A percentile compares a stretch with the other conserved stretches of the same genome.
These are phyloP conservation scores for Candida sakaeoensis DNA, from an alignment of 805 yeast species.

Conservation along the genomic window DNA sequence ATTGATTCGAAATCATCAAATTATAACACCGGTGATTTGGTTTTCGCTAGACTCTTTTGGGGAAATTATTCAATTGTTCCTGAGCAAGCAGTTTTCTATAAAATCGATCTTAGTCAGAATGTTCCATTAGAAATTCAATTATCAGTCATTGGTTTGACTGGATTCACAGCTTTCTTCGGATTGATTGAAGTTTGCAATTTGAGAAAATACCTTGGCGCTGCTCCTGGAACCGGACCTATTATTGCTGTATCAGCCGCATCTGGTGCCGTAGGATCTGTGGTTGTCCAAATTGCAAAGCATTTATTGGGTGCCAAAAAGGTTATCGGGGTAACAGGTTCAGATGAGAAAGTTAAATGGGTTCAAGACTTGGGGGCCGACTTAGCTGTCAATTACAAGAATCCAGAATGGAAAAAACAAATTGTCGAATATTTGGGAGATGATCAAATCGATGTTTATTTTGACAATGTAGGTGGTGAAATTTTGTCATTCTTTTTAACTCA, in stretches of 20 bases:
- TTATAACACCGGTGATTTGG: slow-evolving; percentile 28
- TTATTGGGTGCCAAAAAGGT: slow-evolving; percentile 52
- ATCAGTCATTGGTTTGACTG: slow-evolving; percentile 52
- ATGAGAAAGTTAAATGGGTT: slow-evolving; percentile 50
- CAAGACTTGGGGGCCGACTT: slow-evolving; percentile 52
- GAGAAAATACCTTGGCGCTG: slow-evolving; percentile 15
- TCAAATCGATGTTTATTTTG: slow-evolving; percentile 52
- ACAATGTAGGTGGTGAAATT: slow-evolving; percentile 62
- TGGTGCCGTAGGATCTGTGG: slow-evolving; percentile 69
- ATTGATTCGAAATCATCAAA: slow-evolving; percentile 41
- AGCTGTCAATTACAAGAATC: slow-evolving; percentile 49
- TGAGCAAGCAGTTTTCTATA: slow-evolving; percentile 22
- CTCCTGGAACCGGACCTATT: slow-evolving; percentile 34
- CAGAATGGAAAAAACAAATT: slow-evolving; percentile 22
- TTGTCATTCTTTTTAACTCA: slow-evolving; percentile 42
- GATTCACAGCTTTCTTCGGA: slow-evolving; percentile 60
- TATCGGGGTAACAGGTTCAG: slow-evolving; percentile 61
- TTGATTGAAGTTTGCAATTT: slow-evolving; percentile 48
- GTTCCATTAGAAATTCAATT: slow-evolving; percentile 43
- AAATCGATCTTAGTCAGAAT: slow-evolving; percentile 22
- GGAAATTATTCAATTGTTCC: slow-evolving; percentile 40
- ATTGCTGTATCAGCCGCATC: slow-evolving; percentile 62
- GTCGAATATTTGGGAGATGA: slow-evolving; percentile 38
- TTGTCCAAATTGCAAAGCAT: slow-evolving; percentile 54
- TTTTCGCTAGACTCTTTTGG: slow-evolving; percentile 44